Evolutionary conservation across 169 alveolate species (phyloP).

Genomic region (Theileria annulata): DNA sequence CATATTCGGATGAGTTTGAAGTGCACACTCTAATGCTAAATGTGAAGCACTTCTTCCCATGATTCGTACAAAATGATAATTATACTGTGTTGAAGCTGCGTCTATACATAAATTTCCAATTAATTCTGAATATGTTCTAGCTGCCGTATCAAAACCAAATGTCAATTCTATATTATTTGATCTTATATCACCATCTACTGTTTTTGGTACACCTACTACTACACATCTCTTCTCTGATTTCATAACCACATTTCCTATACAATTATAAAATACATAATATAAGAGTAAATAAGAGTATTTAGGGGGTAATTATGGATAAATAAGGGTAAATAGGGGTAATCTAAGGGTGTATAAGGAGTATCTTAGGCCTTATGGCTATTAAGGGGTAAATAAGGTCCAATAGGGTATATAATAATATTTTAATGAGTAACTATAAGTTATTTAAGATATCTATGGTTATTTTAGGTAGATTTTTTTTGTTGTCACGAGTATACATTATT

Average conservation of each 20-base stretch:
- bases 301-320: too few species aligned
- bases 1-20: constrained; percentile 93
- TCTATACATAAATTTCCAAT: constrained; percentile 93
- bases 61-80: constrained; percentile 94
- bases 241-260: constrained; percentile 62
- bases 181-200: constrained; percentile 98
- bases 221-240: constrained; percentile 62
- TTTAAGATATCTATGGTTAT: too few species aligned
- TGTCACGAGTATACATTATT: too few species aligned
- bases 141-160: constrained; percentile 99
- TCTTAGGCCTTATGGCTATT: too few species aligned
- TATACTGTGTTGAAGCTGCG: constrained; percentile 88
- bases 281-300: constrained; percentile 51
- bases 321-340: too few species aligned
- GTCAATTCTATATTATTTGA: constrained; percentile 93
- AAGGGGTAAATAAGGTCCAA: too few species aligned
- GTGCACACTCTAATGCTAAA: constrained; percentile 94
- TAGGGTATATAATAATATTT: too few species aligned
- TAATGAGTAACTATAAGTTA: too few species aligned
- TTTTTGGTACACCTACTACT: constrained; percentile 97
- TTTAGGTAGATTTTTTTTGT: too few species aligned
- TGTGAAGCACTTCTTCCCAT: constrained; percentile 99
- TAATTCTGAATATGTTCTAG: constrained; percentile 92
- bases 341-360: too few species aligned
- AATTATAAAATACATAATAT: not conserved